Conservation (phyloP, 1,284 basidiomycete species). For the Termitomyces sp. region DNA sequence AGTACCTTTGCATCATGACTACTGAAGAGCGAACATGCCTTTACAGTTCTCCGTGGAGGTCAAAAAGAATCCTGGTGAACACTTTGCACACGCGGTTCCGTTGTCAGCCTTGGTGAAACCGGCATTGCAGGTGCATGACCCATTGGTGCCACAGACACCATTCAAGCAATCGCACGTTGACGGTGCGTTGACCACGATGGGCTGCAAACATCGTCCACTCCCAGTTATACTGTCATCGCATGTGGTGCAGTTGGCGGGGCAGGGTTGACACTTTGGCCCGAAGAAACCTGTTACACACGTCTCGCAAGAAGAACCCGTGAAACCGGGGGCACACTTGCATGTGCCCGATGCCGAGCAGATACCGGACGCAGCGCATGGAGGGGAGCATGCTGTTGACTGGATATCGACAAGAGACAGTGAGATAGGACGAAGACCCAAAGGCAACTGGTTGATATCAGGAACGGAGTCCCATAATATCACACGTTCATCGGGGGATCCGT, state of each 20-base stretch:
- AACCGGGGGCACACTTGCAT: constrained; percentile 68
- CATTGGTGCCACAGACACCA: constrained; percentile 61
- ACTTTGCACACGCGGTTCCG: constrained; percentile 69
- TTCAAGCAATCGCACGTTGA: constrained; percentile 74
- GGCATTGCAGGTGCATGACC: constrained; percentile 66
- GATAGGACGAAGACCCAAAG: constrained; percentile 33
- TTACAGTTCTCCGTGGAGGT: constrained; percentile 65
- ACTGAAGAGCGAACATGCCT: constrained; percentile 36
- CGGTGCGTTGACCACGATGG: constrained; percentile 44
- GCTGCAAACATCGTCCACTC: constrained; percentile 58
- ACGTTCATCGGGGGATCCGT: constrained; percentile 42
- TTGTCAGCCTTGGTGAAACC: constrained; percentile 69
- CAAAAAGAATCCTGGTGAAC: constrained; percentile 70
- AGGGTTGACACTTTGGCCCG: constrained; percentile 62
- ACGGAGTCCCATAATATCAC: constrained; percentile 71
- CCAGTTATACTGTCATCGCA: constrained; percentile 79
- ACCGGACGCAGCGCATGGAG: constrained; percentile 65
- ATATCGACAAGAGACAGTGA: constrained; percentile 57
- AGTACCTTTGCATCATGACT: background rate
- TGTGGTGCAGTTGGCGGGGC: constrained; percentile 56
- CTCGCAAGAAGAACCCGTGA: constrained; percentile 74
- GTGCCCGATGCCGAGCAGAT: constrained; percentile 64
- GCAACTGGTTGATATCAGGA: constrained; percentile 65
- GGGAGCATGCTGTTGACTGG: constrained; percentile 65
- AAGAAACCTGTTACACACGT: constrained; percentile 67